Base-by-base conservation (phyloP, 768 basidiomycete species). In the Rhizopogon rudus region DNA sequence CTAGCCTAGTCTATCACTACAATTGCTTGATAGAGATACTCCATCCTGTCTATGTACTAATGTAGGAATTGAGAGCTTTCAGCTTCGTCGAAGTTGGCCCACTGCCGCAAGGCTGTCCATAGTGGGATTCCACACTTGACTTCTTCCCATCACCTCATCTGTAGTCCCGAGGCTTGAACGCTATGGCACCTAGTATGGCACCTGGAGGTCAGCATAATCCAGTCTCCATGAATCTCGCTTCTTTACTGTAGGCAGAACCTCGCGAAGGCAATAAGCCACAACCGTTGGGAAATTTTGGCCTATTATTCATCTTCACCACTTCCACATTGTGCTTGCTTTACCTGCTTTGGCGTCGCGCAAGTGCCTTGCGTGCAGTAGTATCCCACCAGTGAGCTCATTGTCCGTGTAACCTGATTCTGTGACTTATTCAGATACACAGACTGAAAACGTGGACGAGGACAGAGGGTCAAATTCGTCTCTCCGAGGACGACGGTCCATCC, bases 401-500 rank as follows among this genome's bases (percentile, higher is more conserved):
- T 49, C 40, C 17, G 10, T 22, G 35, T 40, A 5, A 37, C 13
- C 14, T 60, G 7, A 40, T 48, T 29, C 8, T 29, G 7, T 31
- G 12, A 31, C 41, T 58, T 10, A 55, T 31, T 13, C 56, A 43
- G 44, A 33, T 51, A 20, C 61, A 88, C 61, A 88, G 87, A 60
- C 67, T 89, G 52, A 82, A 81, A 60, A 80, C 79, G 6, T 78
- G 85, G 67, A 73, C 75, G 2, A 67, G 71, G 14, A 63, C 69
- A 14, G 81, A 84, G 56, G 87, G 87, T 2, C 74, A 67, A 6
- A 86, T 89, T 53, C 79, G 87, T 8, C 75, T 89, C 20, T 87
- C 85, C 45, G 77, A 81, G 62, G 87, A 89, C 59, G 85, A 88
- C 52, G 84, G 85, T 0, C 87, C 87, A 12, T 76, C 86, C n/a